phyloP scores from a whole-genome alignment of 768 basidiomycete species.

The Xerocomellus amylosporus region DNA sequence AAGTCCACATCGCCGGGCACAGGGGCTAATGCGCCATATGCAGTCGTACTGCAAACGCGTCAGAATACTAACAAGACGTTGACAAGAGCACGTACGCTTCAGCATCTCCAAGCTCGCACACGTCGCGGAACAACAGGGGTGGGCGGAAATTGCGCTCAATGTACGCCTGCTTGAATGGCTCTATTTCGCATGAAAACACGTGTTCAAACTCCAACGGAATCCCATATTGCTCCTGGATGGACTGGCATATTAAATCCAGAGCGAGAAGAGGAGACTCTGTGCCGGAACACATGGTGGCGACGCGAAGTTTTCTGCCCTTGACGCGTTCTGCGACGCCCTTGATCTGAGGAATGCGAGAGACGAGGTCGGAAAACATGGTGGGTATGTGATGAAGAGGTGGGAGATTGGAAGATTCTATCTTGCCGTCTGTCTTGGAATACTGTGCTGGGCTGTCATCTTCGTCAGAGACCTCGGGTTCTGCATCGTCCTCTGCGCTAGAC shows the following conservation, averaged over 20 bases:
- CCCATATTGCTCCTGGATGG: conserved; percentile 65
- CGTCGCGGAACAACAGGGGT: conserved; percentile 89
- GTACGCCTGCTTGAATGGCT: conserved; percentile 96
- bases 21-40: conserved; percentile 80
- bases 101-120: conserved; percentile 78
- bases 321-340: conserved; percentile 63
- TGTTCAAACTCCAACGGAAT: conserved; percentile 75
- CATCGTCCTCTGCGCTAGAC: conserved; percentile 34
- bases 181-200: conserved; percentile 96
- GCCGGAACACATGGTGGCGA: conserved; percentile 97
- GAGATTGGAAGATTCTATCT: conserved; percentile 56
- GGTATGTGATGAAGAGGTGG: conserved; percentile 75
- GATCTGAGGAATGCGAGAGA: conserved; percentile 62
- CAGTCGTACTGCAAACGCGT: conserved; percentile 64
- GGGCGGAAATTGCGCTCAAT: conserved; percentile 96
- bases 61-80: neutral
- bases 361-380: conserved; percentile 74
- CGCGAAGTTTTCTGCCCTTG: conserved; percentile 78
- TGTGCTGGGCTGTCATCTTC: conserved; percentile 32
- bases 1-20: conserved; percentile 92
- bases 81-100: conserved; percentile 59
- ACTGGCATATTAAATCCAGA: conserved; percentile 76
- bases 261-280: conserved; percentile 94
- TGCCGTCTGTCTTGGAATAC: conserved; percentile 38
- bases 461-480: conserved; percentile 32